Conservation (phyloP, 176 grass and related monocot species). For the Carex pumila region DNA sequence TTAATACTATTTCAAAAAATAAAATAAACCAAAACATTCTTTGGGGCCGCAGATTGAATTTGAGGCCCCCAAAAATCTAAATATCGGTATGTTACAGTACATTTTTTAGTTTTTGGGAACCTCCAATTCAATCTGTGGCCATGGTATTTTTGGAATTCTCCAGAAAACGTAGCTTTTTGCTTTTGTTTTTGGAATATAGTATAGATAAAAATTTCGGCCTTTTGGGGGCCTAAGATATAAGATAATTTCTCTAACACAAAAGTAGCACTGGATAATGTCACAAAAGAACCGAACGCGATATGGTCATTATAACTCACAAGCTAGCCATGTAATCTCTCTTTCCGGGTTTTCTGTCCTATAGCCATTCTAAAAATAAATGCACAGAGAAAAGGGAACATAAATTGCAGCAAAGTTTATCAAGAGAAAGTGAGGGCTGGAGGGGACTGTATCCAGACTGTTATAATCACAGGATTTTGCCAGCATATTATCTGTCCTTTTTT, state of each 20-base stretch:
- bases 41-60: no score
- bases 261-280: not conserved
- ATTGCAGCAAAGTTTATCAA: not conserved
- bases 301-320: not conserved
- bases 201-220: not conserved
- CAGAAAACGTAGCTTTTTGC: no score
- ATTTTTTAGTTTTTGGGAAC: no score
- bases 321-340: not conserved
- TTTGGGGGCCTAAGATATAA: not conserved
- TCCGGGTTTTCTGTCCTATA: not conserved
- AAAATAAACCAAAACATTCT: no score
- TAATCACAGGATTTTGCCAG: not conserved
- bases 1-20: no score
- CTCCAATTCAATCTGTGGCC: no score
- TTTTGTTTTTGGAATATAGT: no score
- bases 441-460: not conserved
- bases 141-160: no score
- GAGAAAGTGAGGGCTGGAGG: not conserved
- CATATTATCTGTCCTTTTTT: not conserved
- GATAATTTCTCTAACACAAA: not conserved
- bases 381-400: not conserved
- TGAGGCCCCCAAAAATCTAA: no score
- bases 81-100: no score
- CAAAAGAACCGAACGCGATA: not conserved
- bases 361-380: not conserved